phyloP scores from a whole-genome alignment of 331 rosid species.

The Stylosanthes scabra region DNA sequence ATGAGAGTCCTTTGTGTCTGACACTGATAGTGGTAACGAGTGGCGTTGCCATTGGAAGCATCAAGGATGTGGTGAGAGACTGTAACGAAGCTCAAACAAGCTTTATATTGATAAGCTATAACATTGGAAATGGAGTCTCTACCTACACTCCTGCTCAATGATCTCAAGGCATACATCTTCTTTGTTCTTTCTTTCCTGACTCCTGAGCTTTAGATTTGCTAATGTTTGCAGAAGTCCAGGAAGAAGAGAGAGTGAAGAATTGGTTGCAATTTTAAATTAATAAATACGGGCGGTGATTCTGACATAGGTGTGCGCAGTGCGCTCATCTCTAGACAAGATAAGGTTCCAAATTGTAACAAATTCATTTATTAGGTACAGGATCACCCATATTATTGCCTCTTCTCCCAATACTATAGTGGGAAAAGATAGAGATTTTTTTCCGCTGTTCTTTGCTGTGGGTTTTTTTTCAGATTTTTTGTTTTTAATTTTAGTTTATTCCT shows the following conservation, averaged over 20 bases:
- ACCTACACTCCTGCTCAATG: constrained; percentile 38
- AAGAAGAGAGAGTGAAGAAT: not conserved
- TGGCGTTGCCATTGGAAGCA: constrained; percentile 1
- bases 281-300: not conserved
- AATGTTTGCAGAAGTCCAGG: not conserved
- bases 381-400: too few species aligned
- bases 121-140: constrained; percentile 5
- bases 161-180: constrained; percentile 42
- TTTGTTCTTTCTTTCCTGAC: not conserved
- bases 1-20: constrained; percentile 61
- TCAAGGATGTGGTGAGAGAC: not conserved
- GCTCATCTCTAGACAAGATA: not conserved
- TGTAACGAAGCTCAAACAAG: constrained; percentile 22
- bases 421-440: too few species aligned
- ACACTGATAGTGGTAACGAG: constrained; percentile 40
- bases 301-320: not conserved
- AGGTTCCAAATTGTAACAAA: not conserved
- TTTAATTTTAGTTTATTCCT: too few species aligned
- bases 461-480: too few species aligned
- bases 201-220: not conserved
- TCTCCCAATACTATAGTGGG: too few species aligned
- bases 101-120: constrained; percentile 25
- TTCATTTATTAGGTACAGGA: not conserved
- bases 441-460: too few species aligned
- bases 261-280: too few species aligned